Evolutionary conservation across 2,329 filamentous ascomycete species (phyloP).

Genomic region (Exophiala oligosperma): DNA sequence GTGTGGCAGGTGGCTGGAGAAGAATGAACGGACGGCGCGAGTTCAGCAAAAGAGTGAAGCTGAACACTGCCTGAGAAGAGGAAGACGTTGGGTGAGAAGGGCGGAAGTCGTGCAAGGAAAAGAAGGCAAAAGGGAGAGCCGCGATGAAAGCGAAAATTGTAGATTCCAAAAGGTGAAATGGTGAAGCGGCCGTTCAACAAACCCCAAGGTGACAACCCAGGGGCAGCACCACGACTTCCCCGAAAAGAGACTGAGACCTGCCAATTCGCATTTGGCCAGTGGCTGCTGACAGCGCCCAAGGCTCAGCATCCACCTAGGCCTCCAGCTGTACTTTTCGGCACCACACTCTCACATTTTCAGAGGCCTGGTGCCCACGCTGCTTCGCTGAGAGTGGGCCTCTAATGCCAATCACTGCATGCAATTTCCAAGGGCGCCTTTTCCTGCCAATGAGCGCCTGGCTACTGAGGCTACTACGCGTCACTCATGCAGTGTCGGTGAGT

Average conservation of each 20-base stretch:
- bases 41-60: slow-evolving; percentile 65
- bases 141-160: not conserved
- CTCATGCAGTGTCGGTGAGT: not conserved
- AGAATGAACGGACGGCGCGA: slow-evolving; percentile 51
- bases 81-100: slow-evolving; percentile 27
- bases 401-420: slow-evolving; percentile 6
- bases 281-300: not conserved
- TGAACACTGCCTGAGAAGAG: slow-evolving; percentile 45
- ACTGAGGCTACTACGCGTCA: not conserved
- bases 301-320: not conserved
- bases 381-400: not conserved
- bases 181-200: not conserved
- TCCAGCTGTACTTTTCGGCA: not conserved
- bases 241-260: not conserved
- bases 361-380: not conserved
- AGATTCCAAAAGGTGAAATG: slow-evolving; percentile 1
- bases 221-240: not conserved
- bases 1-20: slow-evolving; percentile 15
- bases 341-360: not conserved
- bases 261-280: not conserved
- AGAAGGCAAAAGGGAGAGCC: slow-evolving; percentile 1
- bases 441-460: slow-evolving; percentile 1
- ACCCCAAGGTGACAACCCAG: not conserved
- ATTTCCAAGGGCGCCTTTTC: slow-evolving; percentile 9
- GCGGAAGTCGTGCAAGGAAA: slow-evolving; percentile 16